phyloP scores from a whole-genome alignment of 1,139 yeast species.

The Suhomyces bolitotheri region DNA sequence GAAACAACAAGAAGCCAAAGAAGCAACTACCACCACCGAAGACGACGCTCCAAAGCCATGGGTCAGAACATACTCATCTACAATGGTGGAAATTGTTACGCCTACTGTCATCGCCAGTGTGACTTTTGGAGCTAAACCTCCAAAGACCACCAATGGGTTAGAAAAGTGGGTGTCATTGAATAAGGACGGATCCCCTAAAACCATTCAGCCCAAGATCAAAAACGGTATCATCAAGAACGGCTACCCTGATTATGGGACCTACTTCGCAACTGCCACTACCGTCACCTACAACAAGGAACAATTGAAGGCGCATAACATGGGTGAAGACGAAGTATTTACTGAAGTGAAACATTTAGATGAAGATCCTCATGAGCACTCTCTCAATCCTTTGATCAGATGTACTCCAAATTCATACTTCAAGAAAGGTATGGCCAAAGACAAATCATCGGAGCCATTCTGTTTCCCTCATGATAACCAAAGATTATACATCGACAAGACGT shows the following conservation, averaged over 20 bases:
- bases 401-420: slow-evolving; percentile 72
- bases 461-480: slow-evolving; percentile 65
- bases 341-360: slow-evolving; percentile 61
- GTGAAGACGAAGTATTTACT: slow-evolving; percentile 52
- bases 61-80: slow-evolving; percentile 67
- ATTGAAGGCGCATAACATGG: slow-evolving; percentile 70
- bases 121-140: slow-evolving; percentile 75
- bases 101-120: slow-evolving; percentile 84
- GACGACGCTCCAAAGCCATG: slow-evolving; percentile 55
- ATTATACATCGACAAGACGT: slow-evolving; percentile 59
- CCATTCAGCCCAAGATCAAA: slow-evolving; percentile 71
- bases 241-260: slow-evolving; percentile 73
- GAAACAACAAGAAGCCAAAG: slow-evolving; percentile 25
- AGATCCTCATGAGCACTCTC: slow-evolving; percentile 63
- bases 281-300: slow-evolving; percentile 56
- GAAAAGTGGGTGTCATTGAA: slow-evolving; percentile 82
- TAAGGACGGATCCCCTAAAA: slow-evolving; percentile 78
- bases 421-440: slow-evolving; percentile 62
- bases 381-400: slow-evolving; percentile 81
- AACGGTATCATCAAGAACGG: slow-evolving; percentile 67
- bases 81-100: slow-evolving; percentile 61
- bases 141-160: slow-evolving; percentile 62
- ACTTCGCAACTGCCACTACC: slow-evolving; percentile 71
- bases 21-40: slow-evolving; percentile 12
- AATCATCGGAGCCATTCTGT: slow-evolving; percentile 73